Evolutionary conservation across 2,329 filamentous ascomycete species (phyloP), one percentile per base, ranked within the genome.

Genomic region (Colletotrichum theobromicola): DNA sequence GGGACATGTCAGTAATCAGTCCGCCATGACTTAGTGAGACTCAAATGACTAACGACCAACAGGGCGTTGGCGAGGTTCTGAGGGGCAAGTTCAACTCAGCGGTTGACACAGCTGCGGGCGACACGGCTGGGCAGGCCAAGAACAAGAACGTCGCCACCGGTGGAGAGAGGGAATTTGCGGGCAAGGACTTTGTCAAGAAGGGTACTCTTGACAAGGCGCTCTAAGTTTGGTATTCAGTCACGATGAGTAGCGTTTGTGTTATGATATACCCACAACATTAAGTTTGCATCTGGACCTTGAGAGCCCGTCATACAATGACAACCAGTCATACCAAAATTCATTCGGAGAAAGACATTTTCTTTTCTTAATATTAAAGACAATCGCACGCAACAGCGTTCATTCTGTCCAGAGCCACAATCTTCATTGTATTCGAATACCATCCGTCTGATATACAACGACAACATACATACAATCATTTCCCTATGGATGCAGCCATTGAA

Each of bases 1-100:
- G 28, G 67, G 66, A 32, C 75, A 76, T 18, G 75, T 76, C 12
- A 71, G 75, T 62, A 37, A 0, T n/a, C 4, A 8, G 2, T n/a
- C 4, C 10, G 2, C 2, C 4, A 1, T 10, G 12, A 34, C 4
- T 12, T 34, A 21, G 7, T 16, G 34, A 32, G 28, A n/a, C 13
- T 16, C 6, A 4, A 1, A 7, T 7, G 4, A 28, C 71, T 69
- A 10, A 63, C 35, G 3, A 2, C 8, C 4, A 2, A 2, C 2
- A 76, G 75, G 75, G 75, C 4, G 68, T 76, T 26, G 75, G 75
- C 13, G 75, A 76, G 24, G 70, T 75, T 4, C 28, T 74, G 24
- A 74, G 75, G 21, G 75, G 75, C 73, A 82, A 83, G 64, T 83
- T 83, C 76, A 82, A 83, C 77, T 83, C 83, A 58, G 74, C 82